Base-by-base conservation (phyloP, 208 protist species). In the Trypanosoma theileri region DNA sequence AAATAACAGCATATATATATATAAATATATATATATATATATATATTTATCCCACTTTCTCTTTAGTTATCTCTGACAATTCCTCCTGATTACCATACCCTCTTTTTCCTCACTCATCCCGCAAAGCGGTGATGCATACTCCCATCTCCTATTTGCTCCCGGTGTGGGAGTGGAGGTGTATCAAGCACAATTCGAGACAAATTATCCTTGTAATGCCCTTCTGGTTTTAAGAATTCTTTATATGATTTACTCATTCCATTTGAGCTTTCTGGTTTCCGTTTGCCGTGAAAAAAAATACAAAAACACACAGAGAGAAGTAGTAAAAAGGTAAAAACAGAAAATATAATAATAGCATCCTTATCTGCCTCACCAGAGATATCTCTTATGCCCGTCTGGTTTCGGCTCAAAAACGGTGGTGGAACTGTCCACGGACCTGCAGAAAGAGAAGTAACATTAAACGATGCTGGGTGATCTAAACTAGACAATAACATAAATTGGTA, bases 401-500 rank as follows among this genome's bases (percentile, higher is more conserved):
- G 6, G 52, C 50, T 56, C 14, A 58, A 56, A 67, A 57, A 67
- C 11, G 50, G 35, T 22, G 62, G 62, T 24, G 59, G 56, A 1
- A 60, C 31, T 10, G 16, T 60, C 26, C 19, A 40, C 10, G 56
- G 3, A 11, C 14, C 4, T 45, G 61, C 14, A 26, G n/a, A 9
- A 6, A 41, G 61, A 57, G 48, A 66, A 26, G 12, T 17, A 55
- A 66, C 41, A 0, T 13, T 66, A 31, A 66, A 66, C 1, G 9
- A 35, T 10, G 45, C 19, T 22, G 44, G 0, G 3, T 40, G 2
- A 24, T 55, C 41, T 16, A 66, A 17, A 0, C 61, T 26, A 44
- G 61, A 66, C 17, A 56, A 26, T 26, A 66, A 24, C 48, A 53
- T 66, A 41, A 66, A 66, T 22, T 66, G 28, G 57, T 66, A 56